These are phyloP conservation scores for Caloboletus firmus DNA, from an alignment of 1,284 basidiomycete species.

Conservation along the genomic window DNA sequence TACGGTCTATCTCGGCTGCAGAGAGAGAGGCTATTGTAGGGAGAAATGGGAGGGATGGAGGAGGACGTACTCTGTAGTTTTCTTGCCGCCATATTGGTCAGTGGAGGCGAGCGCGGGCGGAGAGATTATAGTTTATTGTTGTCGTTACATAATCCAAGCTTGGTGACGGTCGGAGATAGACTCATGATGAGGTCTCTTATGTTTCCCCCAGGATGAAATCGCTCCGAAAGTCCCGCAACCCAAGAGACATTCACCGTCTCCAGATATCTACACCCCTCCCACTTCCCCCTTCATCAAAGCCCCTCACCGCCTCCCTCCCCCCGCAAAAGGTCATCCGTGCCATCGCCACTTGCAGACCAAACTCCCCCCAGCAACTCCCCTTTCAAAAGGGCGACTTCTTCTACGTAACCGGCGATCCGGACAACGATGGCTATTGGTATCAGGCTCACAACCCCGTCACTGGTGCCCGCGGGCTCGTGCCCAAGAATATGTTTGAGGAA, in stretches of 20 bases:
- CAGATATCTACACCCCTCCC: constrained; percentile 70
- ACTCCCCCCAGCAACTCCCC: constrained; percentile 83
- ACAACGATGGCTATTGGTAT: constrained; percentile 64
- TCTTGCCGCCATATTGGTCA: constrained; percentile 67
- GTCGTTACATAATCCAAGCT: constrained; percentile 10
- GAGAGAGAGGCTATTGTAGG: background rate
- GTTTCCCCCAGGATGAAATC: constrained; percentile 66
- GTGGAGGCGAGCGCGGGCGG: background rate
- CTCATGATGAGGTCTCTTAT: no score
- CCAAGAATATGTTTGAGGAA: constrained; percentile 83
- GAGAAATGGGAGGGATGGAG: background rate
- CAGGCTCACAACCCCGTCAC: constrained; percentile 91
- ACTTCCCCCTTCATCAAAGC: constrained; percentile 64
- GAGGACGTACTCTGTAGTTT: constrained; percentile 71
- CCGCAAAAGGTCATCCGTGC: constrained; percentile 97
- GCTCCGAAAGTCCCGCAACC: constrained; percentile 78
- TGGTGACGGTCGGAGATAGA: no score
- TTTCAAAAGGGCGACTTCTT: constrained; percentile 98
- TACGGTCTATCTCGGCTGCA: constrained; percentile 93
- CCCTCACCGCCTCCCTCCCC: constrained; percentile 69
- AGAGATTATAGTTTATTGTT: background rate
- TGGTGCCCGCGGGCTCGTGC: constrained; percentile 89
- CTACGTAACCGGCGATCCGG: constrained; percentile 83
- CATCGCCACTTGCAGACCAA: constrained; percentile 65
- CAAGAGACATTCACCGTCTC: constrained; percentile 49